Percentiles rank a stretch among this genome's conserved stretches.
phyloP scores from a whole-genome alignment of 1,139 yeast species.

The Torulaspora pretoriensis region DNA sequence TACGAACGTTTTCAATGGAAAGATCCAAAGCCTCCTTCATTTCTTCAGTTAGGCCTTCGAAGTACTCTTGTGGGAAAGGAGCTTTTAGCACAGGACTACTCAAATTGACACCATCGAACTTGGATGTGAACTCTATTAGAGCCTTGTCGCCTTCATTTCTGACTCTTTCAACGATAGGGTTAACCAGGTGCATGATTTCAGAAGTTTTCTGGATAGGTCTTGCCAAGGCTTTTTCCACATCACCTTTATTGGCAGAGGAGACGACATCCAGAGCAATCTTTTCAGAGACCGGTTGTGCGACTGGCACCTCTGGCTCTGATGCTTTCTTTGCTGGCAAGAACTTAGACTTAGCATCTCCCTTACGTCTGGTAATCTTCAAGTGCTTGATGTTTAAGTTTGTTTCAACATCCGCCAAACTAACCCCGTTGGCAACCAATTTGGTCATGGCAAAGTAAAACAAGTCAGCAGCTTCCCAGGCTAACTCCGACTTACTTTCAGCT shows the following conservation, averaged over 20 bases:
- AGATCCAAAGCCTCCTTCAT: conserved; percentile 83
- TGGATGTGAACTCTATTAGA: conserved; percentile 76
- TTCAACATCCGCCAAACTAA: conserved; percentile 74
- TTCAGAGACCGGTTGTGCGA: conserved; percentile 29
- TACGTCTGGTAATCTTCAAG: conserved; percentile 82
- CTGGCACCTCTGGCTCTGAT: conserved; percentile 14
- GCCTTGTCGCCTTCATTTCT: conserved; percentile 79
- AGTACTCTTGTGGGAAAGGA: conserved; percentile 77
- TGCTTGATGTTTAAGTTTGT: conserved; percentile 78
- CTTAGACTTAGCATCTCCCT: conserved; percentile 91
- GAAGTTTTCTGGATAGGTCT: conserved; percentile 91
- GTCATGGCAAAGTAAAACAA: conserved; percentile 83
- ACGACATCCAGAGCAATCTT: conserved; percentile 62
- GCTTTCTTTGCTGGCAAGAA: conserved; percentile 42
- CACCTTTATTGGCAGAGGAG: conserved; percentile 44
- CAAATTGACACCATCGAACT: conserved; percentile 80
- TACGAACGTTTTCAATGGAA: conserved; percentile 81
- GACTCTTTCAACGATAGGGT: conserved; percentile 81
- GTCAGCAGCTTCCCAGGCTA: conserved; percentile 98
- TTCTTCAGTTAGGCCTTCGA: conserved; percentile 57
- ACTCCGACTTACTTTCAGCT: conserved; percentile 63
- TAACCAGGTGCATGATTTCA: conserved; percentile 86
- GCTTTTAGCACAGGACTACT: conserved; percentile 72
- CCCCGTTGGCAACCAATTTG: conserved; percentile 81
- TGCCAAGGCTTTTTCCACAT: conserved; percentile 56